Conservation (phyloP, 2,329 filamentous ascomycete genomes). For the Ceratocystis harringtonii region DNA sequence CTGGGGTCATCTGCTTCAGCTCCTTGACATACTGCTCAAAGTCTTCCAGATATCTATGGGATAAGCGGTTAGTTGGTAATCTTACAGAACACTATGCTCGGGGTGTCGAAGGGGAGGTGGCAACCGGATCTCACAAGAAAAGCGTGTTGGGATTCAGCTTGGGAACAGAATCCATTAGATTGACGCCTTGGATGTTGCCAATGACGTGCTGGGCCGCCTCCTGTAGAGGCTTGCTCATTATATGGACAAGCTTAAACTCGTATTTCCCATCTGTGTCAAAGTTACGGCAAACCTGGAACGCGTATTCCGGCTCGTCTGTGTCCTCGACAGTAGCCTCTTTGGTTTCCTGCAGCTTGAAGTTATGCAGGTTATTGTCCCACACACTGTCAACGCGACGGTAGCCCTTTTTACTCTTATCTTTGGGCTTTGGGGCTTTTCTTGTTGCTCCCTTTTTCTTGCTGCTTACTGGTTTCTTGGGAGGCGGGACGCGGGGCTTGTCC, state of each 20-base stretch:
- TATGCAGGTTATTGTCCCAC: slow-evolving; percentile 36
- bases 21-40: slow-evolving; percentile 49
- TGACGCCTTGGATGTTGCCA: slow-evolving; percentile 38
- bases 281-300: neutral
- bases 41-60: slow-evolving; percentile 56
- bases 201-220: slow-evolving; percentile 38
- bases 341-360: slow-evolving; percentile 41
- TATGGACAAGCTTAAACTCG: slow-evolving; percentile 56
- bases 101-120: neutral
- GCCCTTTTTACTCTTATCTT: slow-evolving; percentile 22
- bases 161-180: slow-evolving; percentile 65
- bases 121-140: slow-evolving; percentile 36
- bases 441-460: neutral
- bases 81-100: neutral
- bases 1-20: slow-evolving; percentile 40
- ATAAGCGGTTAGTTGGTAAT: neutral
- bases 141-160: slow-evolving; percentile 56
- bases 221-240: slow-evolving; percentile 68
- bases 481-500: no score
- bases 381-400: slow-evolving; percentile 34
- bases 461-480: no score
- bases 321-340: slow-evolving; percentile 31
- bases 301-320: neutral
- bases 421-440: neutral
- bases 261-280: slow-evolving; percentile 52